Evolutionary conservation across 1,284 basidiomycete species (phyloP), one percentile per base, ranked within the genome.

Genomic region (Pseudozyma sp.): DNA sequence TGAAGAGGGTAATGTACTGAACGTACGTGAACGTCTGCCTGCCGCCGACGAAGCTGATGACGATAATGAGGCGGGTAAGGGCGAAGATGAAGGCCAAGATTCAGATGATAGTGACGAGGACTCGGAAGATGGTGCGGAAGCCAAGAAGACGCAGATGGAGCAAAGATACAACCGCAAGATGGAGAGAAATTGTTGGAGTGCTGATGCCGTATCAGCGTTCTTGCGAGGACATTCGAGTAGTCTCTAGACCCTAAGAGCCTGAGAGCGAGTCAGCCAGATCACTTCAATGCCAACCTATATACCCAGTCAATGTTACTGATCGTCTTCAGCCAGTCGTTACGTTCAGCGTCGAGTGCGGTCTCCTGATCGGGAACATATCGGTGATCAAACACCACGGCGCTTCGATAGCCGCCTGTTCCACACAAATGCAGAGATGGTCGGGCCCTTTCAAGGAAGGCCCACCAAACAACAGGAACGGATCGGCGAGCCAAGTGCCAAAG

Each of bases 1-100:
- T 47, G 69, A 70, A 21, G 77, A 77, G 36, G 79, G 79, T 42
- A 75, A 79, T 44, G 64, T 69, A 11, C 60, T 74, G n/a, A 79
- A 76, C 42, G 62, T 76, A 21, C 59, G 62, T 21, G 76, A 71
- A 52, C 70, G 76, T 5, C 51, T 80, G 1, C 64, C 70, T 36
- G 52, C 51, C 1, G 67, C 61, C 2, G 63, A 70, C 14, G 59
- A 66, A 9, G 63, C 31, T 16, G 70, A 70, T 6, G 72, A 58
- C 2, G 79, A 74, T 19, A 66, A 59, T 7, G 73, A 63, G 35
- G 60, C 70, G 25, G 73, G 56, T 8, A 69, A 63, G 34, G 76
- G 72, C 31, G 61, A 55, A 8, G 57, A 64, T 14, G 62, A 55
- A 6, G 66, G 66, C 3, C 57, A 54, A 19, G 57, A 43, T 18